Base-by-base conservation (phyloP, 257 asterid species). In the Przewalskia tangutica region DNA sequence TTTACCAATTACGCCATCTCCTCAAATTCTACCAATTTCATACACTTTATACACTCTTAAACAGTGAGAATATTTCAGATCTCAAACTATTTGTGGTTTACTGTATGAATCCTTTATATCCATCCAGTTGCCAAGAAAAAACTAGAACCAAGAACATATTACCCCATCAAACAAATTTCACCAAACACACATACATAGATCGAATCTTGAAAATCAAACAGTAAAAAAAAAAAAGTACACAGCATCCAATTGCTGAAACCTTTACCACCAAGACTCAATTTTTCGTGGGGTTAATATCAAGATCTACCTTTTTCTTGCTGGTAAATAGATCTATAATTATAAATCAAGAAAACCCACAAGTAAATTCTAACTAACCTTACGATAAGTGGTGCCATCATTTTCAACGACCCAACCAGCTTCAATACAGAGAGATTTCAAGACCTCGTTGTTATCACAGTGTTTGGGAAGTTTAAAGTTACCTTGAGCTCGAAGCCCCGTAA, bases 381-480 rank as follows among this genome's bases (percentile, higher is more conserved):
- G 89, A 83, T 89, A 89, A 55, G 90, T 89, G 50, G 92, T 87
- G 17, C 92, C 92, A 83, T 87, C 92, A 12, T 86, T 83, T 63
- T 87, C 90, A 81, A 89, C 92, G 55, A 89, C 42, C 90, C 90
- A 89, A 44, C 92, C 92, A 83, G 92, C 90, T 77, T 89, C 88
- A 60, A 84, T 23, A 83, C 92, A 89, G 6, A 89, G 90, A 27
- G 90, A 89, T 84, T 89, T 89, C 77, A 89, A 77, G 32, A 89
- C 92, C 81, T 89, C 90, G 14, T 89, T 89, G 38, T 89, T 89
- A 56, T 89, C 91, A 7, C 90, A 87, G 81, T 87, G 92, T 62
- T 89, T 89, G 16, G 92, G 92, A 66, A 89, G 80, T 85, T 89
- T 83, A 73, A 79, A 89, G 66, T 85, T 85, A 5, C 91, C 91